Evolutionary conservation across 2,329 filamentous ascomycete species (phyloP), one percentile per base, ranked within the genome.

Genomic region (Pezicula radicicola): DNA sequence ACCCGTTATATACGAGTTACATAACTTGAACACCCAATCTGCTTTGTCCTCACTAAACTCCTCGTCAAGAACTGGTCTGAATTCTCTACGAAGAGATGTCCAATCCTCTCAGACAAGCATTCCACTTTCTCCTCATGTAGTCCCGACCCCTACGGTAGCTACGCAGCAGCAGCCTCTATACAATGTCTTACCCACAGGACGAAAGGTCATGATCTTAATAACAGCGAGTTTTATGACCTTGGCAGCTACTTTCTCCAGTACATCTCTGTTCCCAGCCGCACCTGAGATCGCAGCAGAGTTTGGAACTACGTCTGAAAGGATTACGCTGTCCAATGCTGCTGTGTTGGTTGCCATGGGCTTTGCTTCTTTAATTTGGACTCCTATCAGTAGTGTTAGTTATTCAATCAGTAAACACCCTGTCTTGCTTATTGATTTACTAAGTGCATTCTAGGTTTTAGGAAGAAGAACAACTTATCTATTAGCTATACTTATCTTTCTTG

Each of bases 191-290:
- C 66, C 68, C 8, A 50, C 45, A 50, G 72, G 70, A 70, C 66
- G 65, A 25, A 74, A 74, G 63, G 66, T 55, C 19, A 58, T 73
- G 19, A 71, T 75, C 25, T 61, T 74, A 39, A 72, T 73, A 55
- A 57, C 67, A 10, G 67, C 68, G 25, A 72, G 69, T 53, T 75
- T 70, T 70, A 68, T 71, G 62, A 69, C 71, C 2, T 60, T 74
- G 5, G 63, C 68, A 2, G 64, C 69, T 7, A 71, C 71, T 37
- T 75, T 72, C 55, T 71, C 68, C n/a, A 70, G 66, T 54, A 73
- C 72, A 10, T 70, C 71, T 3, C 55, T 74, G 16, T 60, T 75
- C 12, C 66, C 69, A 18, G 72, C 71, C 1, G 64, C 63, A 6
- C 65, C 65, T 12, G 70, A 74, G 56, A 74, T 75, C 50, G 66